phyloP scores from a whole-genome alignment of 768 basidiomycete species.

The Auricularia heimuer region DNA sequence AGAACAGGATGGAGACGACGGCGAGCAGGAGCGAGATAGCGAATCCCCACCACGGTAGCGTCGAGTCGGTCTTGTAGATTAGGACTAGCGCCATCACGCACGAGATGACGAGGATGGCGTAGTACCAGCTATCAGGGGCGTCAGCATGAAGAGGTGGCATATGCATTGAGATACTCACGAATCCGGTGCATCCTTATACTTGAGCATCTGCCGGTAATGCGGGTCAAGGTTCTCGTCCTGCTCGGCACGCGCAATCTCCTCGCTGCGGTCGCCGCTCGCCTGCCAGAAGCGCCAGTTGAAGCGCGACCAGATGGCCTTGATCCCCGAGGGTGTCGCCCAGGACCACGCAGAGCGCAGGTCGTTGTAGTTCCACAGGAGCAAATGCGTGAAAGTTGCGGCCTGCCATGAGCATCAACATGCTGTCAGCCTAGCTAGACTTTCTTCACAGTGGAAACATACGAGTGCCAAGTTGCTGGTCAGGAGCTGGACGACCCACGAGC shows the following conservation, averaged over 20 bases:
- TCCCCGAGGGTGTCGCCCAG: constrained; percentile 31
- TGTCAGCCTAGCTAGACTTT: background rate
- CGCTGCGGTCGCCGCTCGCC: constrained; percentile 22
- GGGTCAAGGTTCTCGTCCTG: constrained; percentile 36
- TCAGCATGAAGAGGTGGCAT: no score
- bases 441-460: constrained; percentile 4
- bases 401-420: background rate
- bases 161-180: constrained; percentile 12
- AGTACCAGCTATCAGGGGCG: constrained; percentile 39
- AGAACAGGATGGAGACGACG: constrained; percentile 38
- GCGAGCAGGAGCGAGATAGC: constrained; percentile 45
- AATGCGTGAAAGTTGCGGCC: constrained; percentile 38
- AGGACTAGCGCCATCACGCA: constrained; percentile 46
- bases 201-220: constrained; percentile 45
- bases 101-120: constrained; percentile 30
- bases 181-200: constrained; percentile 16
- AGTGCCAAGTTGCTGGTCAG: constrained; percentile 36
- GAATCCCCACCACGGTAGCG: constrained; percentile 52
- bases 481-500: constrained; percentile 38
- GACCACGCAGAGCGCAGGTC: constrained; percentile 38
- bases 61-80: constrained; percentile 42
- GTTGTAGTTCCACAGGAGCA: constrained; percentile 43
- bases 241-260: constrained; percentile 9
- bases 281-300: constrained; percentile 34
- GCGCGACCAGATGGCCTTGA: constrained; percentile 24